phyloP scores from a whole-genome alignment of 208 protist genomes.

The Trichomonas gallinae region DNA sequence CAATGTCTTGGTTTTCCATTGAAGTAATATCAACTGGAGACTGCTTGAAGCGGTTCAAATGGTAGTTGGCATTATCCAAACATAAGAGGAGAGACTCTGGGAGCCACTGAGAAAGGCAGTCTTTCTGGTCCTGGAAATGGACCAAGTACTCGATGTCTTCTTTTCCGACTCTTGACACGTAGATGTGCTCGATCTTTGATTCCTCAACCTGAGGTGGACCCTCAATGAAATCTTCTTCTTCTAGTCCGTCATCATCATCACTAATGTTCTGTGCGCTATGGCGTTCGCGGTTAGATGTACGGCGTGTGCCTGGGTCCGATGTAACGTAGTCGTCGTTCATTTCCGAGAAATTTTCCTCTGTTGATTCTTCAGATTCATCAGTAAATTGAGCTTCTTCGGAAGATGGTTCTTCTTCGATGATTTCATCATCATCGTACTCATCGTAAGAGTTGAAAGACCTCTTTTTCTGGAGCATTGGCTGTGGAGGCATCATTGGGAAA shows the following conservation, averaged over 20 bases:
- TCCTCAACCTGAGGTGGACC: neutral
- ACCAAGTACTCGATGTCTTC: neutral
- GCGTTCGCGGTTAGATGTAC: neutral
- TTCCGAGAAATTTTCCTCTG: neutral
- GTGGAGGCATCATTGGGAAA: neutral
- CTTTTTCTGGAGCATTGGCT: neutral
- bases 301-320: neutral
- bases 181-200: neutral
- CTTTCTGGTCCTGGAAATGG: neutral
- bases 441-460: neutral
- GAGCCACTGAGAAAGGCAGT: neutral
- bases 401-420: neutral
- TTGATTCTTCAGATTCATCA: neutral
- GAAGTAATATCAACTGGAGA: neutral
- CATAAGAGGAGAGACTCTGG: neutral
- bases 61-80: neutral
- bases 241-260: neutral
- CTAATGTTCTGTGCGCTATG: neutral
- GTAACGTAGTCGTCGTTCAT: neutral
- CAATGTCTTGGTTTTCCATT: neutral
- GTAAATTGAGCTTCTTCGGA: neutral
- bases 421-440: neutral
- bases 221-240: slow-evolving; percentile 8
- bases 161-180: neutral
- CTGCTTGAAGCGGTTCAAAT: neutral